Base-by-base conservation (phyloP, 108 stramenopile genomes). In the Fragilaria crotonensis region DNA sequence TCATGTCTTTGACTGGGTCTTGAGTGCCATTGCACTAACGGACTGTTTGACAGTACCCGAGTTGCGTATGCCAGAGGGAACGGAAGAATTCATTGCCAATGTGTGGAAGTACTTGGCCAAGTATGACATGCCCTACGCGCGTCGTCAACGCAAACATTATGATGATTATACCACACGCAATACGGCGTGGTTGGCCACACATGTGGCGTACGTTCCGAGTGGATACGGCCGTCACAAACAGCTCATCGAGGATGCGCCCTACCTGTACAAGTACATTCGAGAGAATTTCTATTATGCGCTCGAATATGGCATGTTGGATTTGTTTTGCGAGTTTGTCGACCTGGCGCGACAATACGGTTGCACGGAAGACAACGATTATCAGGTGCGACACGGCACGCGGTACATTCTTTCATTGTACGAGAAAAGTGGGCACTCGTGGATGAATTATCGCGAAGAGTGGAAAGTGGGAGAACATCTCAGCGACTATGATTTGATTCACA, bases 201-300 rank as follows among this genome's bases (percentile, higher is more conserved):
- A 61, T 19, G 4, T 61, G 5, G 47, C 46, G 14, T 61, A 28
- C 48, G 28, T 49, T 14, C 26, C 60, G 4, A 61, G 48, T 14
- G 60, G 60, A 48, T 61, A 49, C 28, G 60, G 60, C 18, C 60
- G 60, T 51, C 60, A 61, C 29, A 25, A 20, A 4, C 26, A 48
- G 23, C 29, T 17, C 7, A 25, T 61, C 23, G 29, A 51, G 11
- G 60, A 61, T 11, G 60, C 60, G 7, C 48, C 48, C 22, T 61
- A 31, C 18, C 49, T 61, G 3, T 61, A 61, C 29, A 23, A 51
- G 17, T 61, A 61, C 48, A 20, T 49, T 25, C 60, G 60, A 4
- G 49, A 61, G 29, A 61, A 61, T 25, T 61, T 61, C 26, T 61
- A 51, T 27, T 30, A 30, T 7, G 57, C 57, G 20, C 20, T 58